These are phyloP conservation scores for Neurospora sp. DNA, from an alignment of 495 filamentous ascomycete genomes.

Conservation along the genomic window DNA sequence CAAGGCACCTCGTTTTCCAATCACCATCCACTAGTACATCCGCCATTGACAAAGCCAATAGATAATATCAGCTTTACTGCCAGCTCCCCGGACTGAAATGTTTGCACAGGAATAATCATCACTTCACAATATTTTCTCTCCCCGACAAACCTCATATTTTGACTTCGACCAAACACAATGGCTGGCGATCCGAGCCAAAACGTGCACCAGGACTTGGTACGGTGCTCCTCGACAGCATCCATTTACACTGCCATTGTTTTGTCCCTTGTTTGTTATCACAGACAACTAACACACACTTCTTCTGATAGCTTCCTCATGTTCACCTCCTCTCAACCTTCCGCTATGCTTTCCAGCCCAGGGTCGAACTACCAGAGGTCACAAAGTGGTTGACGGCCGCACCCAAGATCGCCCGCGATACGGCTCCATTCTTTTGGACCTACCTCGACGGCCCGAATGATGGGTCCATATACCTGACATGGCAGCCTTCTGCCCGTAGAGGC, in stretches of 20 bases:
- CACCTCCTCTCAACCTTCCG: constrained; percentile 70
- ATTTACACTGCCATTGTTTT: neutral
- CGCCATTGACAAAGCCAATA: neutral
- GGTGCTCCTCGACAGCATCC: constrained; percentile 1
- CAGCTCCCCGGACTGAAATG: neutral
- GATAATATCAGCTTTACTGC: neutral
- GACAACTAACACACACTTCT: constrained; percentile 1
- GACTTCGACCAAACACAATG: constrained; percentile 7
- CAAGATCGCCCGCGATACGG: constrained; percentile 60
- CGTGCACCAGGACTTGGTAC: constrained; percentile 26
- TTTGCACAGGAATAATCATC: neutral
- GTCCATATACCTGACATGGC: constrained; percentile 75
- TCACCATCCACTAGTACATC: neutral
- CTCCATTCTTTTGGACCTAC: constrained; percentile 86
- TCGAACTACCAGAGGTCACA: constrained; percentile 60
- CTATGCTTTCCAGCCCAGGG: constrained; percentile 55
- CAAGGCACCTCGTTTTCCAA: neutral
- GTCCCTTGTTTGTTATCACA: neutral
- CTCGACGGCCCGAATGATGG: constrained; percentile 73
- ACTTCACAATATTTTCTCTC: neutral
- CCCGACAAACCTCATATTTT: neutral
- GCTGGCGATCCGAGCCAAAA: constrained; percentile 25
- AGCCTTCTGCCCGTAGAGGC: constrained; percentile 56
- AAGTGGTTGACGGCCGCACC: constrained; percentile 73
- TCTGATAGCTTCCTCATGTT: constrained; percentile 66